Conservation (phyloP, 129 eudicot genomes). For the Flaveria linearis region DNA sequence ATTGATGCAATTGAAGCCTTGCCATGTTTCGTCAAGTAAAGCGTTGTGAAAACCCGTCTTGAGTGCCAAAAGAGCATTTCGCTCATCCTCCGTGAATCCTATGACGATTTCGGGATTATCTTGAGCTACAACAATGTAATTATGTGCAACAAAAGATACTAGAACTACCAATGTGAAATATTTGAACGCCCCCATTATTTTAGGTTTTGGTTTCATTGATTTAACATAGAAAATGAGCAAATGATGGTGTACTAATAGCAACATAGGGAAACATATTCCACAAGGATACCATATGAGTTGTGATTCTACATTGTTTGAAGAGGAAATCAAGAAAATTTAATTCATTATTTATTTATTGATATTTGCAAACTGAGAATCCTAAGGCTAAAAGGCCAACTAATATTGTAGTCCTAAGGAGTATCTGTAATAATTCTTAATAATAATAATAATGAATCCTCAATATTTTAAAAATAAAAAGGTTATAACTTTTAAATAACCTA, state of each 20-base stretch:
- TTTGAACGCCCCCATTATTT: constrained; percentile 30
- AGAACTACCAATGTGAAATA: constrained; percentile 29
- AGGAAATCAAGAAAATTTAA: constrained; percentile 29
- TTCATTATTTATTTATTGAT: constrained; percentile 8
- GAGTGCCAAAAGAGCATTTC: constrained; percentile 52
- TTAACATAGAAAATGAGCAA: not conserved
- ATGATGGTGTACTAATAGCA: constrained; percentile 29
- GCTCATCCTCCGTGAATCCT: constrained; percentile 47
- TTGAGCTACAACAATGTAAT: constrained; percentile 5
- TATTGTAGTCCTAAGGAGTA: no score
- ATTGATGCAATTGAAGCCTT: constrained; percentile 39
- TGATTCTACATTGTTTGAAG: constrained; percentile 32
- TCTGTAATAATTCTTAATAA: no score
- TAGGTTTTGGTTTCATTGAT: constrained; percentile 14
- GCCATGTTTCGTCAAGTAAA: constrained; percentile 49
- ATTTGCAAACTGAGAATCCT: constrained; percentile 30
- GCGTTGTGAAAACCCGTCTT: constrained; percentile 39
- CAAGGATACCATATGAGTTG: constrained; percentile 29
- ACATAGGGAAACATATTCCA: constrained; percentile 26
- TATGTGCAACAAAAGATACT: constrained; percentile 11
- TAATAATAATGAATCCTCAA: no score
- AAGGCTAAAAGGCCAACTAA: not conserved
- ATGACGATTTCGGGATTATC: constrained; percentile 14
- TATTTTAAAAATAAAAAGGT: no score
- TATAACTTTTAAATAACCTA: no score